Conservation (phyloP, 2,329 filamentous ascomycete species). For the Tricladium varicosporioides region DNA sequence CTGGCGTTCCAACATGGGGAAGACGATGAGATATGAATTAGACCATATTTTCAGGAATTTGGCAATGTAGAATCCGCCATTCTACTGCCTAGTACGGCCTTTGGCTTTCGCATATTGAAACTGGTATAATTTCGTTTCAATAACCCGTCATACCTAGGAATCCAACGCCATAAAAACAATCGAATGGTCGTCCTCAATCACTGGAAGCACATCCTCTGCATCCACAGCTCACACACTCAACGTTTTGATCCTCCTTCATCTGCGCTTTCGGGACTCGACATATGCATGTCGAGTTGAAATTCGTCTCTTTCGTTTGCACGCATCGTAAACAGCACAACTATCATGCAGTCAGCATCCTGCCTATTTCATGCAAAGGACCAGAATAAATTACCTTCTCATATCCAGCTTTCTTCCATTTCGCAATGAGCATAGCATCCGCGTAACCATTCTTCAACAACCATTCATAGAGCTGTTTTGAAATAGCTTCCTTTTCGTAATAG, state of each 20-base stretch:
- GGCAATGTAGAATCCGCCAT: no score
- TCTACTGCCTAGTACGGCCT: no score
- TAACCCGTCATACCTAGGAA: not conserved
- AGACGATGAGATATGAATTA: no score
- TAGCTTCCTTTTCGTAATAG: constrained; percentile 97
- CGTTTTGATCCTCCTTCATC: constrained; percentile 84
- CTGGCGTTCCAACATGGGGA: no score
- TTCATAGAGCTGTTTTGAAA: constrained; percentile 88
- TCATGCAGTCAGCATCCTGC: constrained; percentile 4
- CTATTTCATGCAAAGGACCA: constrained; percentile 11
- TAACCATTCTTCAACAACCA: constrained; percentile 97
- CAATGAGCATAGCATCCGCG: constrained; percentile 91
- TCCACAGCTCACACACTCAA: constrained; percentile 94
- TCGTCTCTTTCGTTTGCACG: constrained; percentile 99
- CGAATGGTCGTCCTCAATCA: constrained; percentile 50
- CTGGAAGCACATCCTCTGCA: constrained; percentile 87
- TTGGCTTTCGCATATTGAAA: no score
- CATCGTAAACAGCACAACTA: constrained; percentile 92
- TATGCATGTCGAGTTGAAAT: constrained; percentile 96
- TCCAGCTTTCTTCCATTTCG: constrained; percentile 99
- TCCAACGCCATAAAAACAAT: no score
- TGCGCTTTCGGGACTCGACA: constrained; percentile 89
- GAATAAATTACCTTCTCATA: constrained; percentile 78
- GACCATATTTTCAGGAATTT: no score
- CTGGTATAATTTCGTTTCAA: no score